Conservation (phyloP, 352 stramenopile genomes). For the Pythium oligandrum region DNA sequence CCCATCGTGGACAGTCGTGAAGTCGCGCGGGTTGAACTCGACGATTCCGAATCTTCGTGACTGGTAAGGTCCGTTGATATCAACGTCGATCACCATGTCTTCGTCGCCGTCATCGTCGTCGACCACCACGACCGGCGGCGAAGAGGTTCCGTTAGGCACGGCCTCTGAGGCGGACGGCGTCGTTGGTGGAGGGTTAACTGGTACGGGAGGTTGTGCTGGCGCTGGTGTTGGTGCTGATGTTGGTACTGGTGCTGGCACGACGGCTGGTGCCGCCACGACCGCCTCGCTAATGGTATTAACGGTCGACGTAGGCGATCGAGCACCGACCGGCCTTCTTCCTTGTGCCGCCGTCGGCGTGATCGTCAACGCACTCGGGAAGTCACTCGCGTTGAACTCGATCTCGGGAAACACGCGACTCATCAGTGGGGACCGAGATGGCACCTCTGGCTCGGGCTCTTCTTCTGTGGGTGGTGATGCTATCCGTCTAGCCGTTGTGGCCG, state of each 20-base stretch:
- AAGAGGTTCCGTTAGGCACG: not conserved
- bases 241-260: not conserved
- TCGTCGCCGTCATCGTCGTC: conserved; percentile 17
- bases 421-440: conserved; percentile 4
- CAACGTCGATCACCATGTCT: not conserved
- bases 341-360: conserved; percentile 13
- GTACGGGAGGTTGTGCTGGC: not conserved
- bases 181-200: not conserved
- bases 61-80: conserved; percentile 14
- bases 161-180: not conserved
- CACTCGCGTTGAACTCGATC: conserved; percentile 18
- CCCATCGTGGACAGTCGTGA: conserved; percentile 31
- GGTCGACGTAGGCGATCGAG: not conserved
- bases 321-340: not conserved
- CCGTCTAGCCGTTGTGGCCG: not conserved
- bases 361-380: conserved; percentile 32
- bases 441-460: not conserved
- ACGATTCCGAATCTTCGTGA: conserved; percentile 37
- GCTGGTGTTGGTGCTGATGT: not conserved
- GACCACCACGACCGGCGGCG: conserved; percentile 8
- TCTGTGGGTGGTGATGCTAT: not conserved
- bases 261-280: not conserved
- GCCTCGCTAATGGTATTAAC: not conserved
- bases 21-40: conserved; percentile 36
- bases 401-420: conserved; percentile 25